Evolutionary conservation across 2,329 filamentous ascomycete species (phyloP).

Genomic region (Penicillium sp.): DNA sequence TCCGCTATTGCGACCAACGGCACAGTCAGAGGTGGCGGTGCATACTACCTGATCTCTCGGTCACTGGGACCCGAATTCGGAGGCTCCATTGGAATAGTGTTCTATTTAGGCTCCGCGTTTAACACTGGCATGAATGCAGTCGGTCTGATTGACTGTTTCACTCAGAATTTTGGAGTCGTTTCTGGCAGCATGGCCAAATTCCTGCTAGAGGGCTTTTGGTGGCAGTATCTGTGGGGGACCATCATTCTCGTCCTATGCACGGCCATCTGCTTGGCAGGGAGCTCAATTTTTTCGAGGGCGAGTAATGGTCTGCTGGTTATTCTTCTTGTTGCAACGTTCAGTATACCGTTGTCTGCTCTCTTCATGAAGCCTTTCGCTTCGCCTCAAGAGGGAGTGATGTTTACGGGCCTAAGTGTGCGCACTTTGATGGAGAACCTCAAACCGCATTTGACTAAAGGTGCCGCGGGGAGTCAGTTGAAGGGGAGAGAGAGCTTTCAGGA

Average conservation of each 20-base stretch:
- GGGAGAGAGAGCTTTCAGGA: slow-evolving; percentile 72
- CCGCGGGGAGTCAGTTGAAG: slow-evolving; percentile 59
- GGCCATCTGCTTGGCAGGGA: slow-evolving; percentile 73
- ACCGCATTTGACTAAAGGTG: slow-evolving; percentile 62
- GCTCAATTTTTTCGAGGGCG: slow-evolving; percentile 73
- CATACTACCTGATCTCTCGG: slow-evolving; percentile 84
- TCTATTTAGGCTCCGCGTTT: slow-evolving; percentile 85
- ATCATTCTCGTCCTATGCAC: slow-evolving; percentile 70
- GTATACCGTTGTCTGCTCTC: slow-evolving; percentile 76
- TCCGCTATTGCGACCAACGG: slow-evolving; percentile 89
- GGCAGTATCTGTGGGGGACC: slow-evolving; percentile 72
- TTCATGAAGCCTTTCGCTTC: slow-evolving; percentile 67
- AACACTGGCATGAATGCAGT: slow-evolving; percentile 87
- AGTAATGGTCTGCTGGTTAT: slow-evolving; percentile 74
- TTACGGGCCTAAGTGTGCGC: slow-evolving; percentile 70
- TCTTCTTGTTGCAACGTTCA: slow-evolving; percentile 70
- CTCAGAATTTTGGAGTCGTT: slow-evolving; percentile 65
- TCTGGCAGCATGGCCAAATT: slow-evolving; percentile 58
- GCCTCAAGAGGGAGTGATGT: slow-evolving; percentile 62
- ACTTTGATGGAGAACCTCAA: slow-evolving; percentile 74
- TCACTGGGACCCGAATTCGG: slow-evolving; percentile 86
- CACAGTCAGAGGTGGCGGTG: slow-evolving; percentile 80
- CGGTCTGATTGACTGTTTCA: slow-evolving; percentile 78
- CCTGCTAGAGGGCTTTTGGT: slow-evolving; percentile 72
- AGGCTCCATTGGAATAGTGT: slow-evolving; percentile 81